A percentile compares a stretch with the other conserved stretches of the same genome.
These are phyloP conservation scores for Hyphopichia khmerensis DNA, from an alignment of 1,139 yeast genomes.

Conservation along the genomic window DNA sequence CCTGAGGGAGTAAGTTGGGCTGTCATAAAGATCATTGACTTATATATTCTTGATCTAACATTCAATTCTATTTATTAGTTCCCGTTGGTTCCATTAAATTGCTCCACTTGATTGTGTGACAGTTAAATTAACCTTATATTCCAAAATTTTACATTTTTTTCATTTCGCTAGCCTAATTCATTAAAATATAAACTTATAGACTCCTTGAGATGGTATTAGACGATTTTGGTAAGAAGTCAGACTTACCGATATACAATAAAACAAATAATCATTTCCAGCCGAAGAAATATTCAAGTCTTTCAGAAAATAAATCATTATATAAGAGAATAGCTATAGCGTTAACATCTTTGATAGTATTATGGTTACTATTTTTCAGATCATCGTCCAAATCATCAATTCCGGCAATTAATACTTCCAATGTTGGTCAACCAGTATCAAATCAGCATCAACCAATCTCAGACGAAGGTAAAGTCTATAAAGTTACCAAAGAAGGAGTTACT, in stretches of 20 bases:
- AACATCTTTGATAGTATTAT: constrained; percentile 6
- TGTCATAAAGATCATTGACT: too few species aligned
- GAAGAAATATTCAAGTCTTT: background rate
- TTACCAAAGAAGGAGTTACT: constrained; percentile 38
- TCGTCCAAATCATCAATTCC: background rate
- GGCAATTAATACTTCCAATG: background rate
- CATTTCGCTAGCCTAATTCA: background rate
- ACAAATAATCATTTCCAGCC: constrained; percentile 2
- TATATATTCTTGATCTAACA: too few species aligned
- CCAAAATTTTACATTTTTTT: background rate
- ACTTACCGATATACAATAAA: constrained; percentile 41
- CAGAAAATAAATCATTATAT: background rate
- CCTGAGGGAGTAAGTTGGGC: too few species aligned
- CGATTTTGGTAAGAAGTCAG: constrained; percentile 41
- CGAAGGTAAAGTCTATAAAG: constrained; percentile 30
- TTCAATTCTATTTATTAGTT: too few species aligned
- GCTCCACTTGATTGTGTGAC: background rate
- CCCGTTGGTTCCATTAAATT: background rate
- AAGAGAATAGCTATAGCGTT: constrained; percentile 7
- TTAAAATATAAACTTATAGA: too few species aligned
- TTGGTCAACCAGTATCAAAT: background rate
- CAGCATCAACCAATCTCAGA: constrained; percentile 4
- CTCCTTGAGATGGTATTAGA: constrained; percentile 29
- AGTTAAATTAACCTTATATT: too few species aligned
- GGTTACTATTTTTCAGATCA: constrained; percentile 8